Percentiles rank a stretch among this genome's conserved stretches.
Evolutionary conservation across 2,329 filamentous ascomycete genomes (phyloP).

Genomic region (Phyllosticta paracitricarpa): DNA sequence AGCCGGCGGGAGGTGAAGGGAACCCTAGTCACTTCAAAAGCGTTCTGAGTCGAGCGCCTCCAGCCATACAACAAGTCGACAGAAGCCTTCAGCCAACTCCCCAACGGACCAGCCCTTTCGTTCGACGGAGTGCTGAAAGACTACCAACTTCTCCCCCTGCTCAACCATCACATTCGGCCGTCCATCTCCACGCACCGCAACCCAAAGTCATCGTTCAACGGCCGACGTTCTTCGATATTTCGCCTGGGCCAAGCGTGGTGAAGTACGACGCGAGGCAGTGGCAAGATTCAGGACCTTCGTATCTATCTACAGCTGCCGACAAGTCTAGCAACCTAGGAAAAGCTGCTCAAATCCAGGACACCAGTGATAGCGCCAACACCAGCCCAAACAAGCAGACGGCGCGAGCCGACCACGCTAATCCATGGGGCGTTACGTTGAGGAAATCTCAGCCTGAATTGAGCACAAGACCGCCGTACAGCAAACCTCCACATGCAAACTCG

Average conservation of each 20-base stretch:
- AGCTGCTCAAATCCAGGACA: neutral
- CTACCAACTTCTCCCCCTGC: neutral
- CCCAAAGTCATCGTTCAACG: neutral
- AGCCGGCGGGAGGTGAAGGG: neutral
- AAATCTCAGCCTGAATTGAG: constrained; percentile 1
- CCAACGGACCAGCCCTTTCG: constrained; percentile 1
- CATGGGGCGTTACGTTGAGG: neutral
- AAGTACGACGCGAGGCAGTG: neutral
- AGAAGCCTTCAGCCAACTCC: neutral
- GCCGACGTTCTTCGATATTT: constrained; percentile 2
- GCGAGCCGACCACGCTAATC: neutral
- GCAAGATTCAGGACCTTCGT: neutral
- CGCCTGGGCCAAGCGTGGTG: neutral
- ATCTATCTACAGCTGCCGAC: neutral
- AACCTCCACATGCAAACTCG: neutral
- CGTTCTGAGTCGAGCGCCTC: neutral
- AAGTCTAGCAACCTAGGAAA: neutral
- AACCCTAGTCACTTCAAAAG: neutral
- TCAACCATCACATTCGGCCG: neutral
- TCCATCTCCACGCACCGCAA: neutral
- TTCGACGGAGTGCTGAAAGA: neutral
- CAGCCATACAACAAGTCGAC: neutral
- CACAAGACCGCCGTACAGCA: neutral
- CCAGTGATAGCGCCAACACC: neutral
- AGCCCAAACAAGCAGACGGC: neutral